Evolutionary conservation across 1,284 basidiomycete species (phyloP).

Genomic region (Irpex lacteus): DNA sequence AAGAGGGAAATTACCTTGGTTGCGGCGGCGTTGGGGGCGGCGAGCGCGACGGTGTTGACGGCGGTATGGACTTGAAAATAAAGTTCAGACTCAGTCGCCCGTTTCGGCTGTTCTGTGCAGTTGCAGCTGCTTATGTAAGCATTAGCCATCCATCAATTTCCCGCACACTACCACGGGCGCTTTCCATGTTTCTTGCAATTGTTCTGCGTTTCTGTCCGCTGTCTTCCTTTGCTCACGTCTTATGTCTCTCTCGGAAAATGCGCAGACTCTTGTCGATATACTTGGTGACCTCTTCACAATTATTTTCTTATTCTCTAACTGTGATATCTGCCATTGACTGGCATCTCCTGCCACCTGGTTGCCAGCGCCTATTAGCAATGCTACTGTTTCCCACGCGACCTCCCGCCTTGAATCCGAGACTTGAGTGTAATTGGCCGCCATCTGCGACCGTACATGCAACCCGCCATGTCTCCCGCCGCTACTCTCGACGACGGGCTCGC

Average conservation of each 20-base stretch:
- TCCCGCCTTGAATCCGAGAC: neutral
- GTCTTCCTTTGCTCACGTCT: neutral
- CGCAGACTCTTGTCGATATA: neutral
- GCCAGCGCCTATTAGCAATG: conserved; percentile 4
- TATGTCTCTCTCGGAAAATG: neutral
- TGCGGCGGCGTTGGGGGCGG: conserved; percentile 41
- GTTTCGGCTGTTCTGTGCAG: conserved; percentile 31
- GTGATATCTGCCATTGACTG: neutral
- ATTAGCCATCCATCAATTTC: conserved; percentile 2
- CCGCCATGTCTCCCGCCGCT: conserved; percentile 15
- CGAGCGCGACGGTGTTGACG: conserved; percentile 34
- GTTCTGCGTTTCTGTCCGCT: neutral
- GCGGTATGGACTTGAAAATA: conserved; percentile 30
- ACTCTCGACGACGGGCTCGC: conserved; percentile 8
- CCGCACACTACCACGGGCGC: neutral
- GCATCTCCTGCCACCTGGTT: neutral
- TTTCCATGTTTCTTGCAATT: neutral
- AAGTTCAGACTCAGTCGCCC: conserved; percentile 35
- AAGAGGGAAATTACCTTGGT: conserved; percentile 40
- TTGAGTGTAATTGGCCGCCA: too few species aligned
- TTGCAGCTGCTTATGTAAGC: conserved; percentile 28
- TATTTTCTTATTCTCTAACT: neutral
- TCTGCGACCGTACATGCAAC: neutral
- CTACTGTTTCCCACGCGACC: conserved; percentile 8
- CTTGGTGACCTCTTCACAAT: neutral